These are phyloP conservation scores for Aphanocladium album DNA, from an alignment of 2,329 filamentous ascomycete species.

Conservation along the genomic window DNA sequence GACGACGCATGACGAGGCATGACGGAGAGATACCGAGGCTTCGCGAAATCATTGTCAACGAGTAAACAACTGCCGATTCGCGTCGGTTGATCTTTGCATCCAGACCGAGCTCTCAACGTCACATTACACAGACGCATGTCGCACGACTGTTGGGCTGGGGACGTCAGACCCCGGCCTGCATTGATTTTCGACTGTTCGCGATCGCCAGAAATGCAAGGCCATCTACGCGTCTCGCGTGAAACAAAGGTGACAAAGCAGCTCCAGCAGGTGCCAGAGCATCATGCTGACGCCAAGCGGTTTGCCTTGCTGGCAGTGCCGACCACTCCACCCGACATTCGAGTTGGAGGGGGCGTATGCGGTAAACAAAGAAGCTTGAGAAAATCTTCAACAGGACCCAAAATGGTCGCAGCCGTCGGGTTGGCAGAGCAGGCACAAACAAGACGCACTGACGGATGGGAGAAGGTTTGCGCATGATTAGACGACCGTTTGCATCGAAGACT, in stretches of 20 bases:
- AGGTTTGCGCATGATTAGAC: neutral
- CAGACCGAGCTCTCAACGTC: neutral
- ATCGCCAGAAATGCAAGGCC: neutral
- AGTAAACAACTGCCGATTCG: neutral
- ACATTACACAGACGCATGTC: neutral
- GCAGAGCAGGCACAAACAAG: neutral
- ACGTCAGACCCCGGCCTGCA: neutral
- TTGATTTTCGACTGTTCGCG: neutral
- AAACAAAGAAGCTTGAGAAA: neutral
- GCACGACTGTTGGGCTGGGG: slow-evolving; percentile 10
- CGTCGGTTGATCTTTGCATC: neutral
- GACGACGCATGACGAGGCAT: slow-evolving; percentile 18
- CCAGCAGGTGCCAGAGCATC: neutral
- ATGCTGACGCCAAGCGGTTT: neutral
- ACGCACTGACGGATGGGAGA: neutral
- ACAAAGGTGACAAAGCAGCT: neutral
- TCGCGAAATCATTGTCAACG: slow-evolving; percentile 19
- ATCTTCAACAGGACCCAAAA: neutral
- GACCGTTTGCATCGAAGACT: neutral
- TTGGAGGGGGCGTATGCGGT: neutral
- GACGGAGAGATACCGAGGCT: neutral
- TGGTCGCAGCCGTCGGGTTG: neutral
- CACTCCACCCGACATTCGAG: no score
- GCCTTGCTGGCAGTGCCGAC: neutral
- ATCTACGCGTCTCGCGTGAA: slow-evolving; percentile 1